Evolutionary conservation across 2,329 filamentous ascomycete species (phyloP), one percentile per base, ranked within the genome.

Genomic region (Cladosporium velox): DNA sequence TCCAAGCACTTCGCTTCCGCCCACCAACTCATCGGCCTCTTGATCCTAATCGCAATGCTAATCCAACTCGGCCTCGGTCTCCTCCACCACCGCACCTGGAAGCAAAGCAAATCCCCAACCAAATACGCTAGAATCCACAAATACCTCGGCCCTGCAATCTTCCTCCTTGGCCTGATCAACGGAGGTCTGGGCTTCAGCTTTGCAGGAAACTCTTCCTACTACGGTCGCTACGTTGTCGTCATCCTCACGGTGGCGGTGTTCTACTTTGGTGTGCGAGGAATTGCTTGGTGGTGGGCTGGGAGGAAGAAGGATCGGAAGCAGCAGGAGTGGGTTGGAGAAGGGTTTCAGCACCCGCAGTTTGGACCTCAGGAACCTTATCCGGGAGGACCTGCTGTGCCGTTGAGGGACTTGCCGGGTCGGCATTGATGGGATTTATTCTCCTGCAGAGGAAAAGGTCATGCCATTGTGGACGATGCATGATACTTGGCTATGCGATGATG

Each of bases 131-230:
- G 79, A 21, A 77, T 85, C 28, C 87, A 90, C 75, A 76, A 85
- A 24, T 86, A 86, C 83, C 77, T 87, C 3, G 87, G 87, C 2
- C 82, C 86, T 15, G 55, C 83, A 3, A 79, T 86, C 41, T 79
- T 89, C 24, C 73, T 82, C 11, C 71, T 87, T 3, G 87, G 85
- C 54, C 77, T 86, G 18, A 71, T 84, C 64, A 88, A 89, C 68
- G 85, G 80, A 26, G 87, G 87, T 68, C 75, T 88, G 5, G 87
- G 87, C 28, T 88, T 88, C 72, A 79, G 81, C 0, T 83, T 88
- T 62, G 86, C 87, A 2, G 77, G 83, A 15, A 83, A 84, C 63
- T 68, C 51, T 51, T 67, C 26, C 34, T 59, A 54, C 30, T n/a
- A 59, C 21, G 32, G 38, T 11, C 28, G 30, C 15, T 65, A 65